phyloP scores from a whole-genome alignment of 352 stramenopile species.

The Phytophthora vignae region DNA sequence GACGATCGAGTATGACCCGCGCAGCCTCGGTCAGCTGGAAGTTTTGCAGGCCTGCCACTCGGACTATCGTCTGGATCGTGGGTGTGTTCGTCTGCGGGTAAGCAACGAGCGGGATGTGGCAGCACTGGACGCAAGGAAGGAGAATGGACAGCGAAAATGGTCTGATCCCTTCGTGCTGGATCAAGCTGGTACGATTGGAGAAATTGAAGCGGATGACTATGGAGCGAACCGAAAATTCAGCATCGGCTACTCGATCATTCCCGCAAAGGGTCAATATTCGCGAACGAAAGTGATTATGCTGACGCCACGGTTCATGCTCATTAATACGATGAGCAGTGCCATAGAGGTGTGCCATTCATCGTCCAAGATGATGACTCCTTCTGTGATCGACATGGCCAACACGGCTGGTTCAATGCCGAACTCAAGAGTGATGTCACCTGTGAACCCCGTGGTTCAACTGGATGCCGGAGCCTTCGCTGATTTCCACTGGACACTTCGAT shows the following conservation, averaged over 20 bases:
- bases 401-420: constrained; percentile 49
- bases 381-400: constrained; percentile 52
- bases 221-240: constrained; percentile 72
- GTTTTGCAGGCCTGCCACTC: constrained; percentile 88
- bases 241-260: constrained; percentile 84
- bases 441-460: constrained; percentile 75
- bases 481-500: constrained; percentile 85
- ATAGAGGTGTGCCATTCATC: constrained; percentile 87
- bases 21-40: constrained; percentile 69
- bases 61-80: constrained; percentile 65
- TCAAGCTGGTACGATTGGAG: constrained; percentile 76
- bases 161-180: constrained; percentile 77
- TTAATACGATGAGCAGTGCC: constrained; percentile 76
- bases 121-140: constrained; percentile 50
- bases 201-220: constrained; percentile 78
- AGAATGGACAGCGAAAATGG: constrained; percentile 68
- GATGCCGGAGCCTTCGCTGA: constrained; percentile 82
- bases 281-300: constrained; percentile 91
- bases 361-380: constrained; percentile 59
- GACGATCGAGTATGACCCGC: constrained; percentile 60
- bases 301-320: constrained; percentile 84
- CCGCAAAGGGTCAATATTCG: constrained; percentile 80
- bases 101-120: constrained; percentile 55
- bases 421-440: constrained; percentile 60
- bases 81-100: constrained; percentile 79